A percentile compares a stretch with the other conserved stretches of the same genome.
Evolutionary conservation across 192 early-diverging fungal genomes (phyloP).

Genomic region (Gamsiella multidivaricata): DNA sequence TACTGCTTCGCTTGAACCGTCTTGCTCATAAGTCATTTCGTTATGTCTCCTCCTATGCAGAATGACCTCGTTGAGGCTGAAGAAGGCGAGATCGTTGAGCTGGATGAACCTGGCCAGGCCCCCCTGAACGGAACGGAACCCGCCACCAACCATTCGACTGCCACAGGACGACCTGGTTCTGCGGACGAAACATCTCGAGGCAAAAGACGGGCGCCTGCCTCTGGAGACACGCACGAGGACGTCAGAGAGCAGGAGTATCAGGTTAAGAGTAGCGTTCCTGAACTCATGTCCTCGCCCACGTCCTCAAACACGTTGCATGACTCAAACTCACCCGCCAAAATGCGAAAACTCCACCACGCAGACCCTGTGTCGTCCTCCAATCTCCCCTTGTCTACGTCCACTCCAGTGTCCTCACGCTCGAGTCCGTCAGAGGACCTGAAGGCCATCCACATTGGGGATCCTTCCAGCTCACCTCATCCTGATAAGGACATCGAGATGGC

Average conservation of each 20-base stretch:
- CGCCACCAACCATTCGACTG: neutral
- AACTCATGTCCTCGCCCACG: constrained; percentile 48
- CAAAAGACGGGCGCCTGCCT: constrained; percentile 26
- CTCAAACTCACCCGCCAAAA: constrained; percentile 54
- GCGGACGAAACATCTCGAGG: constrained; percentile 19
- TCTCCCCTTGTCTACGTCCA: constrained; percentile 33
- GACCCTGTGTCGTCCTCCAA: constrained; percentile 37
- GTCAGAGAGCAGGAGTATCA: constrained; percentile 40
- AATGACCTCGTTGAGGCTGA: constrained; percentile 50
- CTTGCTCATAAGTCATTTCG: constrained; percentile 49
- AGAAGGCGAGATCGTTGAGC: constrained; percentile 51
- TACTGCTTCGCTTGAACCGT: constrained; percentile 7
- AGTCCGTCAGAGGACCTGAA: constrained; percentile 47
- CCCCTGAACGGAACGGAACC: constrained; percentile 7
- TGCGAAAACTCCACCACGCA: constrained; percentile 55
- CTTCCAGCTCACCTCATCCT: neutral
- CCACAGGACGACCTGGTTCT: neutral
- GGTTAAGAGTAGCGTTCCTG: constrained; percentile 59
- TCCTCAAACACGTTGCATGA: constrained; percentile 45
- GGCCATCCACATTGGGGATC: constrained; percentile 33
- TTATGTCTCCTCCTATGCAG: constrained; percentile 54
- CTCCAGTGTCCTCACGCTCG: constrained; percentile 34
- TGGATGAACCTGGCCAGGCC: constrained; percentile 8
- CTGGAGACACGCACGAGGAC: constrained; percentile 9
- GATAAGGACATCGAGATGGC: constrained; percentile 42